Evolutionary conservation across 306 rosid genomes (phyloP).

Genomic region (Acacia crassicarpa): DNA sequence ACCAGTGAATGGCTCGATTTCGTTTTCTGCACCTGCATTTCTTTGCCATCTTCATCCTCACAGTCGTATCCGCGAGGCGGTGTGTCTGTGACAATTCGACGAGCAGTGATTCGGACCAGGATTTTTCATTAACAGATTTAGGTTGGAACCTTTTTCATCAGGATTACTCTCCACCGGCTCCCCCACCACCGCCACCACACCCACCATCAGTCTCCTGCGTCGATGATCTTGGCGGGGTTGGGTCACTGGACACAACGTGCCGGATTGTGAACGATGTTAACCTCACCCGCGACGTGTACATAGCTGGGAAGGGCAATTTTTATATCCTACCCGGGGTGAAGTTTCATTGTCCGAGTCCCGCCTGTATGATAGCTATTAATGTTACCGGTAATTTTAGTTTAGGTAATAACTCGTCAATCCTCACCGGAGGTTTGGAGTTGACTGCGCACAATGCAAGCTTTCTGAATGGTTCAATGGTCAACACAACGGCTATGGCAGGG

Average conservation of each 20-base stretch:
- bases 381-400: conserved; percentile 85
- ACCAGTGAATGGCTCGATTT: conserved; percentile 87
- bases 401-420: conserved; percentile 71
- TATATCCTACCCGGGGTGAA: conserved; percentile 89
- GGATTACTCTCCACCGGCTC: conserved; percentile 97
- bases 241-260: conserved; percentile 86
- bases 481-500: conserved; percentile 86
- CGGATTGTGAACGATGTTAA: conserved; percentile 73
- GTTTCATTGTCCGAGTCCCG: conserved; percentile 70
- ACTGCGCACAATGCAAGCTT: conserved; percentile 69
- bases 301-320: conserved; percentile 95
- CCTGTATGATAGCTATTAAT: conserved; percentile 77
- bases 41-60: conserved; percentile 31
- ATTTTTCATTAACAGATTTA: conserved; percentile 49
- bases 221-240: conserved; percentile 86
- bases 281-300: conserved; percentile 92
- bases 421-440: conserved; percentile 79
- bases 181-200: conserved; percentile 97
- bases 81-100: conserved; percentile 31
- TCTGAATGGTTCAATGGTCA: conserved; percentile 66
- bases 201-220: conserved; percentile 91
- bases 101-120: conserved; percentile 38
- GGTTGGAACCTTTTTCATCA: conserved; percentile 76
- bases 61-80: conserved; percentile 28
- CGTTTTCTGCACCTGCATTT: conserved; percentile 47